phyloP scores from a whole-genome alignment of 768 basidiomycete genomes.

The Leccinum truebloodii region DNA sequence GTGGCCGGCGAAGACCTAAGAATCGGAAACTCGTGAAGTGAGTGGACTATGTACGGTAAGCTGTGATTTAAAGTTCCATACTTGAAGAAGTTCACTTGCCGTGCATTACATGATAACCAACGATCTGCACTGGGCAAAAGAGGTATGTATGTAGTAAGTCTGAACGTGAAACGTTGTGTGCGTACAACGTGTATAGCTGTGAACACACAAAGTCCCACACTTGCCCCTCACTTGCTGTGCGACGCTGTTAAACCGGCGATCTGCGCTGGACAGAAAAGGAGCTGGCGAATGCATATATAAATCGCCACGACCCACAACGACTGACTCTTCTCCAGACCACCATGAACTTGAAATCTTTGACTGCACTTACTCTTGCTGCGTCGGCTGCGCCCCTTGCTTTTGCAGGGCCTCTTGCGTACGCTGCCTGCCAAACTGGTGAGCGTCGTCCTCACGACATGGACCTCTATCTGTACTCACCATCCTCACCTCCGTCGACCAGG shows the following conservation, averaged over 20 bases:
- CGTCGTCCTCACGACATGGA: too few relatives aligned
- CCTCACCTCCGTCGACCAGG: conserved; percentile 14
- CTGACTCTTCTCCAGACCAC: not conserved
- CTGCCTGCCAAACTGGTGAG: conserved; percentile 28
- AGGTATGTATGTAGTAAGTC: too few relatives aligned
- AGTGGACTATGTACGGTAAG: too few relatives aligned
- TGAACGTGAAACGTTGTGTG: not conserved
- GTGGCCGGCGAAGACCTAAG: too few relatives aligned
- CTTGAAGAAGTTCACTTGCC: too few relatives aligned
- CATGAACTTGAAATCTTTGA: conserved; percentile 30
- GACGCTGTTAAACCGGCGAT: not conserved
- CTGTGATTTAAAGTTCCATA: too few relatives aligned
- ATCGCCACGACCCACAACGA: not conserved
- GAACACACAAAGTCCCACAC: not conserved
- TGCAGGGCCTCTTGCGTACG: conserved; percentile 26
- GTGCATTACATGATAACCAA: too few relatives aligned
- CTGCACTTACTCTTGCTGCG: conserved; percentile 20
- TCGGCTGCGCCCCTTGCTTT: conserved; percentile 11
- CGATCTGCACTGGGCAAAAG: too few relatives aligned
- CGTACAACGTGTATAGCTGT: not conserved
- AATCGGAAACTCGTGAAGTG: too few relatives aligned
- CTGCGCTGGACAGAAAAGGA: conserved; percentile 3
- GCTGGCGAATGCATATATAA: conserved; percentile 3
- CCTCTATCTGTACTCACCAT: not conserved
- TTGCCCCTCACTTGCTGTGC: conserved; percentile 7